These are phyloP conservation scores for Spathaspora passalidarum DNA, from an alignment of 805 yeast genomes.

Conservation along the genomic window DNA sequence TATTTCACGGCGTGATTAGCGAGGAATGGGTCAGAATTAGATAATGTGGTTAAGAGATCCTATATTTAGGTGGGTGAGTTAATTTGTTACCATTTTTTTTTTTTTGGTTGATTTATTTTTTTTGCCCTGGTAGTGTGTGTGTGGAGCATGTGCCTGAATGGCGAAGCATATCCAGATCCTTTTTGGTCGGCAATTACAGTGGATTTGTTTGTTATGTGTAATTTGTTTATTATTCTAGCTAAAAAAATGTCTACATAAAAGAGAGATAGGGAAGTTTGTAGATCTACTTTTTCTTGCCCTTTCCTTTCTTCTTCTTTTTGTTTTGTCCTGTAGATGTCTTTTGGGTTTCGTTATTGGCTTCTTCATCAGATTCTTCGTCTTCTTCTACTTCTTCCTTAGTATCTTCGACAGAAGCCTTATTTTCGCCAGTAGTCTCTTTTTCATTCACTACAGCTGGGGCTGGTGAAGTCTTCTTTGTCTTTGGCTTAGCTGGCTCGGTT, in stretches of 20 bases:
- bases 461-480: not conserved
- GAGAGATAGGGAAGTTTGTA: not conserved
- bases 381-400: constrained; percentile 1
- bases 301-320: constrained; percentile 10
- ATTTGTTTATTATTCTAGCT: not conserved
- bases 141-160: no score
- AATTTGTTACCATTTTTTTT: no score
- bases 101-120: no score
- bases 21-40: no score
- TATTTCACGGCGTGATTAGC: no score
- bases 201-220: not conserved
- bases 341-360: not conserved
- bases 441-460: constrained; percentile 3
- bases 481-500: constrained; percentile 11
- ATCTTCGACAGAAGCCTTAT: no score
- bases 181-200: not conserved
- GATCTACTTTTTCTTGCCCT: constrained; percentile 5
- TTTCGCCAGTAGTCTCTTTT: not conserved
- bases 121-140: no score
- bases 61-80: no score
- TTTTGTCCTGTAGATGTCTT: constrained; percentile 1
- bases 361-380: constrained; percentile 2
- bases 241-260: not conserved
- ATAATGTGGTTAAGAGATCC: no score
- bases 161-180: no score